A percentile compares a stretch with the other conserved stretches of the same genome.
phyloP scores from a whole-genome alignment of 208 protist species.

The Phytomonas serpens region DNA sequence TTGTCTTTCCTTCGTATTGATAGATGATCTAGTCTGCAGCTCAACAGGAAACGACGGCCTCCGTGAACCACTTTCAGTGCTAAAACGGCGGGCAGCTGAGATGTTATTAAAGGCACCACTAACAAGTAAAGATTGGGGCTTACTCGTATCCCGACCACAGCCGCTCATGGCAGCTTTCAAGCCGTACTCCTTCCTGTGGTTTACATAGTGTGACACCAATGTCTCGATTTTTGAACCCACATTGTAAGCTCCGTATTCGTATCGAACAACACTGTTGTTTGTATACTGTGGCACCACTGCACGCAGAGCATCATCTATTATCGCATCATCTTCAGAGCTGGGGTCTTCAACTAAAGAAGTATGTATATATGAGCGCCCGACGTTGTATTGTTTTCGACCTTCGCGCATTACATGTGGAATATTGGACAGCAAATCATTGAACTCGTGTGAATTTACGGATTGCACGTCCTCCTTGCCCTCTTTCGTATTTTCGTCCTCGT shows the following conservation, averaged over 20 bases:
- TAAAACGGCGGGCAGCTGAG: neutral
- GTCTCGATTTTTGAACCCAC: conserved; percentile 39
- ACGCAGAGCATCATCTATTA: conserved; percentile 71
- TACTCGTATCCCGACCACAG: conserved; percentile 4
- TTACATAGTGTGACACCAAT: conserved; percentile 54
- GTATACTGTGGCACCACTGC: conserved; percentile 68
- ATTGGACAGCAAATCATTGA: conserved; percentile 23
- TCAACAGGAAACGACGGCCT: neutral
- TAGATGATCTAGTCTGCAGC: neutral
- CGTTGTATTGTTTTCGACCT: conserved; percentile 69
- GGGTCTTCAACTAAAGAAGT: conserved; percentile 18
- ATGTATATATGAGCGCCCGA: conserved; percentile 42
- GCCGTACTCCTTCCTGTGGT: conserved; percentile 62
- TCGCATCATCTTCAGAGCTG: conserved; percentile 60
- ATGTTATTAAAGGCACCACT: neutral
- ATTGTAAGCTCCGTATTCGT: conserved; percentile 76
- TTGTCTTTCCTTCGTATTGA: neutral
- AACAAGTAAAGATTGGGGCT: neutral
- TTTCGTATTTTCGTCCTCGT: conserved; percentile 8
- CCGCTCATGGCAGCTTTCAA: conserved; percentile 23
- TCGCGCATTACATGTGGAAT: conserved; percentile 42
- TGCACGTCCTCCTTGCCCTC: conserved; percentile 11
- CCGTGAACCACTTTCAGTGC: neutral
- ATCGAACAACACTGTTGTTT: conserved; percentile 43
- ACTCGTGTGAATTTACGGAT: conserved; percentile 14